phyloP scores from a whole-genome alignment of 2,329 filamentous ascomycete genomes.

The Fusarium sp. region DNA sequence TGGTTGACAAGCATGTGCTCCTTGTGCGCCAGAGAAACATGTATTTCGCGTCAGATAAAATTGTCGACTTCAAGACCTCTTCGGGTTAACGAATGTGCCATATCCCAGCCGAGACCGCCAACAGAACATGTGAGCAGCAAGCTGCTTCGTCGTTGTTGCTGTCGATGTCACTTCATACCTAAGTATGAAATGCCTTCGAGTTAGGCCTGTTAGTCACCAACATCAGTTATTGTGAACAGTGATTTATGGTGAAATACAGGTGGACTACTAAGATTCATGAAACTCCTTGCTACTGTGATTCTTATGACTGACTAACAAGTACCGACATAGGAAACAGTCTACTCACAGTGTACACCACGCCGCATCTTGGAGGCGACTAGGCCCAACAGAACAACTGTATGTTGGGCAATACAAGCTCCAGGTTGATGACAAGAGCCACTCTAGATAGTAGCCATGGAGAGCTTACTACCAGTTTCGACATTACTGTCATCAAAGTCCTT shows the following conservation, averaged over 20 bases:
- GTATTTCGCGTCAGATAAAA: not conserved
- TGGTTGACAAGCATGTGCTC: not conserved
- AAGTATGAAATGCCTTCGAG: not conserved
- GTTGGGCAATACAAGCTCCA: not conserved
- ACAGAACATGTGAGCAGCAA: not conserved
- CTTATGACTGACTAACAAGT: not conserved
- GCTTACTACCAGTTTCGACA: slow-evolving; percentile 20
- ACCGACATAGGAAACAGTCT: not conserved
- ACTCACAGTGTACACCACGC: not conserved
- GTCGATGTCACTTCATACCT: not conserved
- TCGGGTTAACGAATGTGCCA: not conserved
- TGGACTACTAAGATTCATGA: not conserved
- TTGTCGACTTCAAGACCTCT: not conserved
- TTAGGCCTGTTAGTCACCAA: not conserved
- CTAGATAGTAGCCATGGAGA: slow-evolving; percentile 4
- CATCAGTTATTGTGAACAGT: not conserved
- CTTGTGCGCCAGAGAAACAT: not conserved
- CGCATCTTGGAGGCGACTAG: not conserved
- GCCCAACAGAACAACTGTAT: not conserved
- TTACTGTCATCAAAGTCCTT: slow-evolving; percentile 29
- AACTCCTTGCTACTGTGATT: not conserved
- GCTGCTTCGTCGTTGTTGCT: not conserved
- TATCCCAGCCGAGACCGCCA: not conserved
- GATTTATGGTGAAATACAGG: not conserved
- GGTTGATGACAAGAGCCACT: slow-evolving; percentile 20